Conservation (phyloP, 139 green algal species). For the Coccomyxa sp. region DNA sequence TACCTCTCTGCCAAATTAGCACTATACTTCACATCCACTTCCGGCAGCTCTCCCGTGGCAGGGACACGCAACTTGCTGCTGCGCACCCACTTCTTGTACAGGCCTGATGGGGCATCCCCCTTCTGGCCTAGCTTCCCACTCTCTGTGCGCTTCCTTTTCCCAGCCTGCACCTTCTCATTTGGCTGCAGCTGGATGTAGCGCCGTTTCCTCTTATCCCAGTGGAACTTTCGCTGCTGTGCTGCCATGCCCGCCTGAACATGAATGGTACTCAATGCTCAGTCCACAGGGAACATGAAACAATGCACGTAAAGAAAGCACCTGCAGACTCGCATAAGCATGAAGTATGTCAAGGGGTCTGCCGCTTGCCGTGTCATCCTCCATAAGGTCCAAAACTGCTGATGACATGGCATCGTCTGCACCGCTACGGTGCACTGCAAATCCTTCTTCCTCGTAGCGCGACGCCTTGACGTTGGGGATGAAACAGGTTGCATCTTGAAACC, state of each 20-base stretch:
- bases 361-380: conserved; percentile 56
- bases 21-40: no score
- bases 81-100: conserved; percentile 72
- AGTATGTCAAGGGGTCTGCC: background rate
- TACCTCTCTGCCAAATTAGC: conserved; percentile 19
- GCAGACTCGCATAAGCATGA: no score
- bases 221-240: conserved; percentile 39
- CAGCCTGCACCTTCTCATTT: conserved; percentile 36
- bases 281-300: no score
- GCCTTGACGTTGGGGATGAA: conserved; percentile 21
- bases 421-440: conserved; percentile 8
- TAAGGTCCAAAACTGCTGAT: conserved; percentile 68
- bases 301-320: no score
- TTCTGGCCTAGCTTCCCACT: conserved; percentile 19
- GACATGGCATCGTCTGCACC: background rate
- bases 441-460: conserved; percentile 15
- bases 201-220: conserved; percentile 77
- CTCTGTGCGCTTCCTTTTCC: conserved; percentile 33
- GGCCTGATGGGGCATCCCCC: conserved; percentile 14
- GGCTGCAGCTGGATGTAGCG: conserved; percentile 68
- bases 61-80: conserved; percentile 52
- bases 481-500: conserved; percentile 55
- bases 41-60: conserved; percentile 6
- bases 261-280: no score
- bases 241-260: conserved; percentile 40